A percentile compares a stretch with the other conserved stretches of the same genome.
These are phyloP conservation scores for Naganishia randhawae DNA, from an alignment of 768 basidiomycete species.

Conservation along the genomic window DNA sequence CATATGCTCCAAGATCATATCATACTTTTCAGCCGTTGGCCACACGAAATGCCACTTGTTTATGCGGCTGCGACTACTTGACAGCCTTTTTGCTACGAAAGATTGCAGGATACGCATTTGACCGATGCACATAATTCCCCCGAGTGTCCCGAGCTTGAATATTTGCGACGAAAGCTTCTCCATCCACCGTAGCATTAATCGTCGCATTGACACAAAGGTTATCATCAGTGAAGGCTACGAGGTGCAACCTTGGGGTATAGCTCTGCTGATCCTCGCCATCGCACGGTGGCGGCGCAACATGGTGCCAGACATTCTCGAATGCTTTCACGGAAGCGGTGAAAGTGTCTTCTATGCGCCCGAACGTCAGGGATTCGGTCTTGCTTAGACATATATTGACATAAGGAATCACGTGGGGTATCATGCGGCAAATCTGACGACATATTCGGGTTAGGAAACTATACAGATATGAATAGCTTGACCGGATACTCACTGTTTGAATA, in stretches of 20 bases:
- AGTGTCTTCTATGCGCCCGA: not conserved
- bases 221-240: not conserved
- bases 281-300: not conserved
- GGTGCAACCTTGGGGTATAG: not conserved
- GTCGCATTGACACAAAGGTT: not conserved
- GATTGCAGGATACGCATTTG: not conserved
- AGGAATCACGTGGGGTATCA: constrained; percentile 1
- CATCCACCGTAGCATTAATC: not conserved
- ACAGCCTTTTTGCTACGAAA: too few relatives aligned
- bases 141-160: not conserved
- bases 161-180: not conserved
- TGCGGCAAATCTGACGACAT: not conserved
- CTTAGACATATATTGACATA: not conserved
- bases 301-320: not conserved
- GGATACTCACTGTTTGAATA: not conserved
- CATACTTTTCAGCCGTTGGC: too few relatives aligned
- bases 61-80: too few relatives aligned
- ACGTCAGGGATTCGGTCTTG: not conserved
- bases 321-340: not conserved
- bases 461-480: not conserved
- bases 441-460: not conserved
- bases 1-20: too few relatives aligned
- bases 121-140: not conserved
- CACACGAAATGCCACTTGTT: too few relatives aligned
- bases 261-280: not conserved